Percentiles rank a stretch among this genome's conserved stretches.
phyloP scores from a whole-genome alignment of 768 basidiomycete genomes.

The Chalciporus pseudorubinellus region DNA sequence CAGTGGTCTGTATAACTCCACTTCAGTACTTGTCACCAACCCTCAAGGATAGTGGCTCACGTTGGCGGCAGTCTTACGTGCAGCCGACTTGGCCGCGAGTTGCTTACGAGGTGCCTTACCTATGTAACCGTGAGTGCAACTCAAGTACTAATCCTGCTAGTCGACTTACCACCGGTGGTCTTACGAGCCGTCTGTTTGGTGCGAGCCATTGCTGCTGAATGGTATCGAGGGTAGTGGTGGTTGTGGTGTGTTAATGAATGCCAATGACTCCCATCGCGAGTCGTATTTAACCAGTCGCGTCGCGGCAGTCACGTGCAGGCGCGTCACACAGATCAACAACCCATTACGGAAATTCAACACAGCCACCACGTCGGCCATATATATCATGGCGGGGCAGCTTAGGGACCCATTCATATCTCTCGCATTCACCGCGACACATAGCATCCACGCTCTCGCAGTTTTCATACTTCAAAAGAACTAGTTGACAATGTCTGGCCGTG shows the following conservation, averaged over 20 bases:
- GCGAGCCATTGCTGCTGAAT: constrained; percentile 52
- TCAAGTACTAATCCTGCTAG: neutral
- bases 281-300: constrained; percentile 25
- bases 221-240: no score
- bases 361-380: constrained; percentile 24
- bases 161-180: constrained; percentile 50
- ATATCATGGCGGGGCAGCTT: constrained; percentile 11
- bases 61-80: constrained; percentile 49
- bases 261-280: no score
- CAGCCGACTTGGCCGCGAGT: constrained; percentile 61
- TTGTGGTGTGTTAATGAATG: no score
- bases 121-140: constrained; percentile 11
- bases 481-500: no score
- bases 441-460: no score
- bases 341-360: constrained; percentile 31
- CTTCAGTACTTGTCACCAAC: neutral
- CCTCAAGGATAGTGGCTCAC: constrained; percentile 28
- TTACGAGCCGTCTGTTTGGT: constrained; percentile 82
- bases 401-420: constrained; percentile 2
- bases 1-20: constrained; percentile 47
- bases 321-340: constrained; percentile 6
- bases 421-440: neutral
- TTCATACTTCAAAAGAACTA: no score
- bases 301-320: constrained; percentile 30
- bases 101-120: constrained; percentile 71